Conservation (phyloP, 306 rosid genomes). For the Quercus variabilis region DNA sequence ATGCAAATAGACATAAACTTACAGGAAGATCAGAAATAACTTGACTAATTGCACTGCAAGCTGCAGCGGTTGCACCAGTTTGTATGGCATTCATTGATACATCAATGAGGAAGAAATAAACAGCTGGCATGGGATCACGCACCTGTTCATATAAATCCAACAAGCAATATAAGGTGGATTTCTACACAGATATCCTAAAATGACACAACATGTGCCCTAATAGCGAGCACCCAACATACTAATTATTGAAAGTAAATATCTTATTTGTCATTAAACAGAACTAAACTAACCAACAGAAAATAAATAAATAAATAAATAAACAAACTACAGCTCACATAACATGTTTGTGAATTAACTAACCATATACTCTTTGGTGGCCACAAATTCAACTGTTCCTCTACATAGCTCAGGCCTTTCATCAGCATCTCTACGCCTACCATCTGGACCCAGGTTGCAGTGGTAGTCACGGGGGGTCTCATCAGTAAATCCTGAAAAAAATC, state of each 20-base stretch:
- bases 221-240: background rate
- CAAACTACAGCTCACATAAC: background rate
- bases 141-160: conserved; percentile 22
- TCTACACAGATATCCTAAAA: background rate
- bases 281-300: background rate
- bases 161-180: background rate
- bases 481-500: conserved; percentile 70
- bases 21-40: conserved; percentile 92
- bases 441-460: conserved; percentile 98
- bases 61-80: conserved; percentile 99
- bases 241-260: background rate
- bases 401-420: conserved; percentile 96
- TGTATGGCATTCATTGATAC: conserved; percentile 95
- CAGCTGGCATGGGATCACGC: conserved; percentile 99
- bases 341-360: conserved; percentile 47
- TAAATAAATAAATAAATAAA: background rate
- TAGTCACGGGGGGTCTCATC: conserved; percentile 98
- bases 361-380: conserved; percentile 93
- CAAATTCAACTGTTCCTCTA: conserved; percentile 97
- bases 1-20: conserved; percentile 42
- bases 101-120: conserved; percentile 89
- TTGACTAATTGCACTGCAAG: conserved; percentile 96
- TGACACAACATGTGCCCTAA: background rate
- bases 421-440: conserved; percentile 96
- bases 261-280: background rate